Base-by-base conservation (phyloP, 2,329 filamentous ascomycete species). In the Purpureocillium takamizusanense region DNA sequence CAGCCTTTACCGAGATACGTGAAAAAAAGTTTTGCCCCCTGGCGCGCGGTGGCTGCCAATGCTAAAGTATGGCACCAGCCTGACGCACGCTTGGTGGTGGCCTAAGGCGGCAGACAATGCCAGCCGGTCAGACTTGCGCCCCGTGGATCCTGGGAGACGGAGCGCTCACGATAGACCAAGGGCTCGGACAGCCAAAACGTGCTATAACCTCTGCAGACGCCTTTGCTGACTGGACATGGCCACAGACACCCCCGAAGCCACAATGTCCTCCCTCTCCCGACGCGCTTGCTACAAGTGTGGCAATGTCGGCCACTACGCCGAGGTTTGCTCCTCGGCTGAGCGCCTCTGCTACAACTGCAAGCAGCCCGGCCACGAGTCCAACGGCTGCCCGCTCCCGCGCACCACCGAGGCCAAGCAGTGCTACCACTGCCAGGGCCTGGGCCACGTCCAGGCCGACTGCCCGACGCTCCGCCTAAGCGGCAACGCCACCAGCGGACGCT, bases 321-420 rank as follows among this genome's bases (percentile, higher is more conserved):
- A 97, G 76, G 89, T 95, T 52, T 98, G 92, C 83, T 92, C 90
- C 46, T 95, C 90, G 43, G 85, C 89, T 43, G 90, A 98, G 76
- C 86, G 92, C 59, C 84, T 98, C 57, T 98, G 92, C 83, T 98
- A 98, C 73, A 98, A 98, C 76, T 98, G 92, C 80, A 90, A 90
- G 73, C 84, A 90, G 69, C 85, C 85, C 46, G 84, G 87, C 62
- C 92, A 98, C 67, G 92, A 98, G 72, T 97, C 90, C 50, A 97
- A 94, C 70, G 85, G 84, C 64, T 98, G 92, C 76, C 92, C 92
- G 54, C 82, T 90, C 59, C 92, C 92, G 57, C 84, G 92, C 65
- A 95, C 90, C 45, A 95, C 92, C 48, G 92, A 98, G 70, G 88
- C 88, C 38, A 98, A 98, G 81, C 92, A 98, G 75, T 98, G 92